phyloP scores from a whole-genome alignment of 768 basidiomycete species.

The Mycena polygramma region DNA sequence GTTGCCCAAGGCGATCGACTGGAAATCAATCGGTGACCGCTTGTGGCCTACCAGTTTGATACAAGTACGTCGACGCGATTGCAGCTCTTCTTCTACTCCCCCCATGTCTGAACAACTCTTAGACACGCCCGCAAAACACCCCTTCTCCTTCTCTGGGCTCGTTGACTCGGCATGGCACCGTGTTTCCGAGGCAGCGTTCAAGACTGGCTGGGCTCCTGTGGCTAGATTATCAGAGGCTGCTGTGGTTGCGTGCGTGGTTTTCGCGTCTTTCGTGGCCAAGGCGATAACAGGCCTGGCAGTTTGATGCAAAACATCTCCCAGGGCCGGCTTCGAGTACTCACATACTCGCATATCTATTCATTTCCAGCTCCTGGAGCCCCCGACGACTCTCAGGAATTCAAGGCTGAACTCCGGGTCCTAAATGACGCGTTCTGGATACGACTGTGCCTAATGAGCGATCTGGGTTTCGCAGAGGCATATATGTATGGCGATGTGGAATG shows the following conservation, averaged over 20 bases:
- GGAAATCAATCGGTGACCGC: no score
- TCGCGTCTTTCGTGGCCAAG: conserved; percentile 12
- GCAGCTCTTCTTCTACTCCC: conserved; percentile 3
- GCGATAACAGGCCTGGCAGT: conserved; percentile 40
- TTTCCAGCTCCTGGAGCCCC: conserved; percentile 51
- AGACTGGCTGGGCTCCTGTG: conserved; percentile 58
- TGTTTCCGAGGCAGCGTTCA: conserved; percentile 56
- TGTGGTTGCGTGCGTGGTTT: conserved; percentile 58
- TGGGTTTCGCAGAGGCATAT: conserved; percentile 83
- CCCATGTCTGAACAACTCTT: conserved; percentile 55
- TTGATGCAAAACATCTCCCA: conserved; percentile 59
- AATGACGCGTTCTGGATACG: conserved; percentile 72
- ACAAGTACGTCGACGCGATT: background rate
- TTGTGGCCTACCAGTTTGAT: background rate
- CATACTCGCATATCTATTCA: conserved; percentile 57
- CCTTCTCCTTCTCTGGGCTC: conserved; percentile 57
- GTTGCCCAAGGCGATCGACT: no score
- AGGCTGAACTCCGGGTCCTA: conserved; percentile 62
- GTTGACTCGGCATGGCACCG: conserved; percentile 59
- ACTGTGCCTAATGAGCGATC: conserved; percentile 69
- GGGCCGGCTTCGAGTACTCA: conserved; percentile 65
- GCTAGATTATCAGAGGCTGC: conserved; percentile 59
- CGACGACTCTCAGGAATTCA: conserved; percentile 42
- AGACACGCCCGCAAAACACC: conserved; percentile 57
- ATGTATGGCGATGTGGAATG: conserved; percentile 85